Evolutionary conservation across 192 early-diverging fungal species (phyloP).

Genomic region (Haplosporangium gracile): DNA sequence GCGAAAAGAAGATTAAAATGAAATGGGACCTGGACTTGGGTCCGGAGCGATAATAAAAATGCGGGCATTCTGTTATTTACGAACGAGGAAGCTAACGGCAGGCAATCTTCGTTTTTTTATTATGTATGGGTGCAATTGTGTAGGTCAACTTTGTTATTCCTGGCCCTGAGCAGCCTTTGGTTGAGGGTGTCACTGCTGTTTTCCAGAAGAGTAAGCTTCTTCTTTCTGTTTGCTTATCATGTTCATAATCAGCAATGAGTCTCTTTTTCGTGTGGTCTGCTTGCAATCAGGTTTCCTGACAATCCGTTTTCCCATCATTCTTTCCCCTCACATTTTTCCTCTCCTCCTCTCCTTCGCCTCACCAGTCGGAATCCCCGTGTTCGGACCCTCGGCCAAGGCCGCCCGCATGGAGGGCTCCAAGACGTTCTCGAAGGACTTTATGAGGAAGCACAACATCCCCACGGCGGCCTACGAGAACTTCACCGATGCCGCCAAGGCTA

Average conservation of each 20-base stretch:
- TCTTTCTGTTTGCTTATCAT: slow-evolving; percentile 21
- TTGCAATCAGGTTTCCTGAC: not conserved
- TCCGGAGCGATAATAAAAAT: not conserved
- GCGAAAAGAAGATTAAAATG: not conserved
- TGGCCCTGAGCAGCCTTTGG: slow-evolving; percentile 97
- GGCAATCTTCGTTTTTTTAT: not conserved
- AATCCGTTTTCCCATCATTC: not conserved
- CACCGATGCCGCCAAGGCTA: slow-evolving; percentile 18
- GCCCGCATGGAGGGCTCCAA: slow-evolving; percentile 98
- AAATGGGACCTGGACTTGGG: not conserved
- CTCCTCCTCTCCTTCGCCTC: not conserved
- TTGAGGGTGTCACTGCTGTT: slow-evolving; percentile 86
- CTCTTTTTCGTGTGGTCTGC: not conserved
- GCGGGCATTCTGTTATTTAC: not conserved
- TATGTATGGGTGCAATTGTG: not conserved
- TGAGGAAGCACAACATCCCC: slow-evolving; percentile 95
- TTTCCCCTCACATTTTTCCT: not conserved
- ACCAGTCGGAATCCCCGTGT: slow-evolving; percentile 88
- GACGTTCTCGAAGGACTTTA: slow-evolving; percentile 99
- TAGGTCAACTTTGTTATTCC: slow-evolving; percentile 88
- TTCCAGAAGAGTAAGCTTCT: slow-evolving; percentile 81
- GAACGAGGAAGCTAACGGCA: not conserved
- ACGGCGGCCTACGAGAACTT: slow-evolving; percentile 89
- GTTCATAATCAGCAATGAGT: not conserved
- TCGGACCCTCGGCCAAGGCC: slow-evolving; percentile 92